These are phyloP conservation scores for Nitzschia putrida DNA, from an alignment of 108 stramenopile species.

Conservation along the genomic window DNA sequence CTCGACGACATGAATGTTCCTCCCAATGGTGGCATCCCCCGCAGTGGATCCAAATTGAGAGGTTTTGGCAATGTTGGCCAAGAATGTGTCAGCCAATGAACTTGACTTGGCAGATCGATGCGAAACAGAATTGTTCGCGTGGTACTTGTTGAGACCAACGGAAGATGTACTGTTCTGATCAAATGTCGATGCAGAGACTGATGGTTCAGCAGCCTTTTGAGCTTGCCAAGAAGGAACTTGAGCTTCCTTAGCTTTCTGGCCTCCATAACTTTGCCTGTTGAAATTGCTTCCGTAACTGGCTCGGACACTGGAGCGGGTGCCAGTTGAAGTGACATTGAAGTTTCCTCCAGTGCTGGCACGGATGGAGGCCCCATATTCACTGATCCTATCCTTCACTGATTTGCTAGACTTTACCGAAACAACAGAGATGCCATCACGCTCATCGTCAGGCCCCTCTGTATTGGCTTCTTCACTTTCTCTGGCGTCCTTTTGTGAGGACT, in stretches of 20 bases:
- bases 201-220: background rate
- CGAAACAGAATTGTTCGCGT: slow-evolving; percentile 1
- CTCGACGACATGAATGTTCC: slow-evolving; percentile 2
- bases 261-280: background rate
- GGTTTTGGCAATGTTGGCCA: background rate
- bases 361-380: slow-evolving; percentile 7
- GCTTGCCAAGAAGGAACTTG: background rate
- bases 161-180: slow-evolving; percentile 3
- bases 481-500: too few species aligned
- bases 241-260: background rate
- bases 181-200: background rate
- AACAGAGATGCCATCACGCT: slow-evolving; percentile 13
- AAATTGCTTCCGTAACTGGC: background rate
- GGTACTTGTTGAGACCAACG: background rate
- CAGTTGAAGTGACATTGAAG: background rate
- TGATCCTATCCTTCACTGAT: slow-evolving; percentile 7
- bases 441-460: slow-evolving; percentile 7
- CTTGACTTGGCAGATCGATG: slow-evolving; percentile 5
- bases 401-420: slow-evolving; percentile 7
- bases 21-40: background rate
- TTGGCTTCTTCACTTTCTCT: background rate
- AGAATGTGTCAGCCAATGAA: slow-evolving; percentile 1
- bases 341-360: background rate
- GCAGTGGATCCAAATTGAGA: background rate
- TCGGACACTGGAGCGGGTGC: slow-evolving; percentile 2